phyloP scores from a whole-genome alignment of 148 eudicot species.

The Amaranthus cruentus region DNA sequence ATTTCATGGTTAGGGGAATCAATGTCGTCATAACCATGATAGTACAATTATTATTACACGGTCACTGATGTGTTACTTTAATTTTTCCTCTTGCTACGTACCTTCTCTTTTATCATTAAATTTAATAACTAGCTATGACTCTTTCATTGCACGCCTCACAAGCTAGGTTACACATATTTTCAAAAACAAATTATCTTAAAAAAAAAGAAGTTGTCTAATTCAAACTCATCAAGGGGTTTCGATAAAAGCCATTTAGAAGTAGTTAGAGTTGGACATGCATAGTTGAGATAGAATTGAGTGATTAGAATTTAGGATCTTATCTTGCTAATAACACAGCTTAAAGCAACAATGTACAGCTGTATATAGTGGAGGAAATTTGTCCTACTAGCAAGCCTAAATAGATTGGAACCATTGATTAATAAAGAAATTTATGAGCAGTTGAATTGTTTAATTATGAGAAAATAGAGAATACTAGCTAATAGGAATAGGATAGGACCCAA shows the following conservation, averaged over 20 bases:
- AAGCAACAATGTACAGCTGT: conserved; percentile 19
- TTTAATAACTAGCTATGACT: too few relatives aligned
- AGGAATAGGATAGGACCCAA: background rate
- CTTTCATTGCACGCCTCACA: too few relatives aligned
- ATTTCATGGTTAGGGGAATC: conserved; percentile 19
- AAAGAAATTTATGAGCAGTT: background rate
- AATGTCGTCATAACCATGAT: conserved; percentile 25
- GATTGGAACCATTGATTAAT: conserved; percentile 4
- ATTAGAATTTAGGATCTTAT: background rate
- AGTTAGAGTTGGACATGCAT: background rate
- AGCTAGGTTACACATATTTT: too few relatives aligned
- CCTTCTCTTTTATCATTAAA: too few relatives aligned
- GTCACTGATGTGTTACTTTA: background rate
- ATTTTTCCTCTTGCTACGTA: too few relatives aligned
- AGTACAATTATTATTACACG: conserved; percentile 4
- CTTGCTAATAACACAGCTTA: conserved; percentile 2
- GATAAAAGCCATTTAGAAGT: too few relatives aligned
- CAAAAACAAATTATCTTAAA: too few relatives aligned
- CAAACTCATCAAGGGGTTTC: too few relatives aligned
- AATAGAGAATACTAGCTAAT: too few relatives aligned
- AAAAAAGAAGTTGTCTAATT: too few relatives aligned
- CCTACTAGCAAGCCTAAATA: background rate
- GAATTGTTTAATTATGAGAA: background rate
- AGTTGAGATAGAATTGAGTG: background rate
- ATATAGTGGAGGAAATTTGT: background rate